phyloP scores from a whole-genome alignment of 75 land plant species.

The Picea glauca region DNA sequence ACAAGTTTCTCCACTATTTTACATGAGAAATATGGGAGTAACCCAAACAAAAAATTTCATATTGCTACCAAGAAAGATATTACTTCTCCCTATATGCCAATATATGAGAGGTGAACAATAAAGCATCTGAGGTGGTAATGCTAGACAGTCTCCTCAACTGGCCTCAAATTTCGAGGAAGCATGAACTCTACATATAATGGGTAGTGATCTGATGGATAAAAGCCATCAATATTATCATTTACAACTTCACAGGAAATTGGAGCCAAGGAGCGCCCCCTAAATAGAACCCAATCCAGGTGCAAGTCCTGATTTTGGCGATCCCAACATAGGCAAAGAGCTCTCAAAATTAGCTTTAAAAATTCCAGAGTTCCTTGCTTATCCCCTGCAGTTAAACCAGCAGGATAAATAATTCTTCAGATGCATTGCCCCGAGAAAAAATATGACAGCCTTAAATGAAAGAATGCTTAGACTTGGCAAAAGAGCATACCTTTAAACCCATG shows the following conservation, averaged over 20 bases:
- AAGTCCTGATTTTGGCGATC: conserved; percentile 90
- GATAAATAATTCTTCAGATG: background rate
- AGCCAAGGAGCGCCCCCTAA: conserved; percentile 66
- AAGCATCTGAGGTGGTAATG: background rate
- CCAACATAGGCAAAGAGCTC: conserved; percentile 93
- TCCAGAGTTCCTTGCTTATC: conserved; percentile 73
- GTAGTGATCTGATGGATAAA: conserved; percentile 87
- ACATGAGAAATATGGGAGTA: conserved; percentile 1
- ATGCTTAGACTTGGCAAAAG: background rate
- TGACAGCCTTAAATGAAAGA: background rate
- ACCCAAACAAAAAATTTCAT: background rate
- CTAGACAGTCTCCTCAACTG: conserved; percentile 34
- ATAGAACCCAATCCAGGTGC: conserved; percentile 86
- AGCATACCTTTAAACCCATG: conserved; percentile 84
- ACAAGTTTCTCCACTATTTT: background rate
- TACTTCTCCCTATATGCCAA: background rate
- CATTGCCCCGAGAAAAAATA: background rate
- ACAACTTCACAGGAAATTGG: conserved; percentile 79
- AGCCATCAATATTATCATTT: conserved; percentile 68
- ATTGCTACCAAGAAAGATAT: background rate
- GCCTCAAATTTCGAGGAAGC: conserved; percentile 76
- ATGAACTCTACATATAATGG: conserved; percentile 78
- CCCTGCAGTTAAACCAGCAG: conserved; percentile 33
- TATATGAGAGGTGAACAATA: background rate
- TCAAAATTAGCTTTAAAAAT: conserved; percentile 64